A percentile compares a stretch with the other conserved stretches of the same genome.
These are phyloP conservation scores for Cyclotella choctawhatcheeana DNA, from an alignment of 108 stramenopile species.

Conservation along the genomic window DNA sequence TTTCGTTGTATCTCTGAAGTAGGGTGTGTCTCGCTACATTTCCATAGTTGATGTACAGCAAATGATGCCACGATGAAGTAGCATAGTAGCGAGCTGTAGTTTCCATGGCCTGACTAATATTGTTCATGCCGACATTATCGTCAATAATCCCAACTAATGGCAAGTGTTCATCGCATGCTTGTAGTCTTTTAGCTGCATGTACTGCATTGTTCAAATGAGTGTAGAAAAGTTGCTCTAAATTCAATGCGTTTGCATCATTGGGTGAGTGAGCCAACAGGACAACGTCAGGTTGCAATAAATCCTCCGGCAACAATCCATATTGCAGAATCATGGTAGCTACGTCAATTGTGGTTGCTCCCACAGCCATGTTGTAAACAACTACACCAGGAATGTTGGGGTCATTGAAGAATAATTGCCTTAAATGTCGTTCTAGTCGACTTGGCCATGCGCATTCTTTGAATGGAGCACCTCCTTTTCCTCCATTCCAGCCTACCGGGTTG, in stretches of 20 bases:
- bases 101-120: constrained; percentile 12
- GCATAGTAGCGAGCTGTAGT: constrained; percentile 23
- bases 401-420: constrained; percentile 18
- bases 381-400: constrained; percentile 5
- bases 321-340: constrained; percentile 17
- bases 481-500: constrained; percentile 21
- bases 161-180: constrained; percentile 17
- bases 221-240: constrained; percentile 8
- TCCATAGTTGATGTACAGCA: constrained; percentile 14
- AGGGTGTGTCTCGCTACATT: constrained; percentile 13
- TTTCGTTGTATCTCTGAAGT: constrained; percentile 11
- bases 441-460: constrained; percentile 22
- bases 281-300: constrained; percentile 14
- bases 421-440: constrained; percentile 15
- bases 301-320: constrained; percentile 9
- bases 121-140: constrained; percentile 16
- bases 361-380: constrained; percentile 13
- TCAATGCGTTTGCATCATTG: constrained; percentile 13
- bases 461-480: constrained; percentile 17
- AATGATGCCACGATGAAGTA: constrained; percentile 8
- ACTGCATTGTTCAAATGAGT: constrained; percentile 56
- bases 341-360: constrained; percentile 3
- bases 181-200: constrained; percentile 35
- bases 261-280: constrained; percentile 16
- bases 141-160: constrained; percentile 19